These are phyloP conservation scores for Albatrellus ellisii DNA, from an alignment of 768 basidiomycete genomes.

Conservation along the genomic window DNA sequence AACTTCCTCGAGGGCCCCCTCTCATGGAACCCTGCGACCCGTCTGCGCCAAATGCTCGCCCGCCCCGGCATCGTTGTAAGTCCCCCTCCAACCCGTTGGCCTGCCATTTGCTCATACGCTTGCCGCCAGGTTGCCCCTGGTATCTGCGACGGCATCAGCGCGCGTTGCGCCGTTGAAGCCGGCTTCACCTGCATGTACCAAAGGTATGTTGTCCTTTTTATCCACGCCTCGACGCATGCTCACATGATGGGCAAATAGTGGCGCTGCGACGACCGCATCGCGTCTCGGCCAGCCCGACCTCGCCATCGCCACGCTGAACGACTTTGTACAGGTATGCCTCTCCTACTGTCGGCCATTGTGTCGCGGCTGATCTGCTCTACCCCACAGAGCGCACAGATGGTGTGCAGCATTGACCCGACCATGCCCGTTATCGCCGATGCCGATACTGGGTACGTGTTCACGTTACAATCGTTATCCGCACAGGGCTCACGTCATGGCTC, in stretches of 20 bases:
- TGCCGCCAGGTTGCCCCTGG: slow-evolving; percentile 64
- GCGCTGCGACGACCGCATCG: slow-evolving; percentile 71
- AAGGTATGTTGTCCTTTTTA: slow-evolving; percentile 27
- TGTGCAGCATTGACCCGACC: slow-evolving; percentile 48
- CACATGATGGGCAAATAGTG: slow-evolving; percentile 23
- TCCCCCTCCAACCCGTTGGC: slow-evolving; percentile 3
- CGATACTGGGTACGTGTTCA: slow-evolving; percentile 47
- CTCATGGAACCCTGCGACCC: slow-evolving; percentile 54
- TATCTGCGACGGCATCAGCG: slow-evolving; percentile 70
- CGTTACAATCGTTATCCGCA: background rate
- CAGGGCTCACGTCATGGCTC: background rate
- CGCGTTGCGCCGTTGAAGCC: slow-evolving; percentile 67
- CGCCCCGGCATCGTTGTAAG: slow-evolving; percentile 67
- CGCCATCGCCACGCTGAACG: slow-evolving; percentile 66
- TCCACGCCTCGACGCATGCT: background rate
- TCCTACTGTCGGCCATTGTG: background rate
- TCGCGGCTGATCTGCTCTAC: background rate
- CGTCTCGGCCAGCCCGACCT: slow-evolving; percentile 69
- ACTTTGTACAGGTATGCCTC: slow-evolving; percentile 46
- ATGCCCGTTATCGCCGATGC: slow-evolving; percentile 70
- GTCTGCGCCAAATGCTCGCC: slow-evolving; percentile 40
- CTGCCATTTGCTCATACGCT: slow-evolving; percentile 1
- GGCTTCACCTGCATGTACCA: slow-evolving; percentile 72
- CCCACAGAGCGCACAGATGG: slow-evolving; percentile 49
- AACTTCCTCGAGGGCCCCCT: slow-evolving; percentile 60